Evolutionary conservation across 306 rosid species (phyloP), one percentile per base, ranked within the genome.

Genomic region (Astragalus glycyphyllos): DNA sequence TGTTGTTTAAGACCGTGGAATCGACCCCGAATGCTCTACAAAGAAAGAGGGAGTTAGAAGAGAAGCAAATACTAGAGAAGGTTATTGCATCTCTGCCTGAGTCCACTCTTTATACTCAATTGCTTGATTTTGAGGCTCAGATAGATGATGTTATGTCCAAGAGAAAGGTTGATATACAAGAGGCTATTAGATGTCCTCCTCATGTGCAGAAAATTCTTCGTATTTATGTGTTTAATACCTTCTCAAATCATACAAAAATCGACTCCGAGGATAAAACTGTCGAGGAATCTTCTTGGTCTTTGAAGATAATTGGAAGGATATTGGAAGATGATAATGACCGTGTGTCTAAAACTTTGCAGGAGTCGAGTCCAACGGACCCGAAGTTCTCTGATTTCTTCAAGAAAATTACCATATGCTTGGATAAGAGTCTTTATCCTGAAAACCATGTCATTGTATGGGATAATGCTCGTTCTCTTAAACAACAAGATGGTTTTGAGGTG

Each of bases 401-500:
- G 86, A 94, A 85, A 77, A 74, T 94, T 72, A 84, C 88, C 38
- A 80, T 90, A 51, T 85, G 77, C 83, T 82, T 94, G 86, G 98
- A 94, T 83, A 87, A 84, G 67, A 86, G 62, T 59, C 86, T 86
- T 55, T 94, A 89, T 83, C 90, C 95, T 15, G 91, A 89, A 68
- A 84, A 83, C 80, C 88, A 83, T 62, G 88, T 90, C 64, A 83
- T 94, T 74, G 47, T 77, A 54, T 94, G 98, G 98, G 98, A 90
- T 47, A 80, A 78, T 75, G 73, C 95, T 53, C 85, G 85, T 44
- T 94, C 98, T 5, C 50, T 89, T 13, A 79, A 57, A 59, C 83
- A 70, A 59, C 88, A 86, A 10, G 98, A 94, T 16, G 98, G 98
- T 56, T 87, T 90, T 84, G 98, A 90, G 82, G 97, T 90, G 79